Percentiles rank a stretch among this genome's conserved stretches.
These are phyloP conservation scores for Starmerella cellae DNA, from an alignment of 805 yeast species.

Conservation along the genomic window DNA sequence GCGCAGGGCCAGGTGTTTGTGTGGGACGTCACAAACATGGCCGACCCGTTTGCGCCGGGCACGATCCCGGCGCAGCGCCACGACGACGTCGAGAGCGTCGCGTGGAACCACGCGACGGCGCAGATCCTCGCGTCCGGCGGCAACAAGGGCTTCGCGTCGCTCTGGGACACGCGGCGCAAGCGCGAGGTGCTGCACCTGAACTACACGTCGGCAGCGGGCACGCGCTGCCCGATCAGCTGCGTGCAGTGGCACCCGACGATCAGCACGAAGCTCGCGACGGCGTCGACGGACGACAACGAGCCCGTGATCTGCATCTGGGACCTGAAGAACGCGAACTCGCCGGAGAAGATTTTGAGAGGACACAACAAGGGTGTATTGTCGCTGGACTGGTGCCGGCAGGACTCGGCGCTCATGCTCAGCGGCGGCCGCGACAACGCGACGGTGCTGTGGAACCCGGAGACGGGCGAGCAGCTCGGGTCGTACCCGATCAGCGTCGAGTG, in stretches of 20 bases:
- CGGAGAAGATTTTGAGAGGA: conserved; percentile 60
- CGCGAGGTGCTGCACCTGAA: conserved; percentile 79
- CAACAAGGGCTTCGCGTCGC: conserved; percentile 69
- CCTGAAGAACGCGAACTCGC: conserved; percentile 83
- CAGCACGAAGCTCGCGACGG: conserved; percentile 77
- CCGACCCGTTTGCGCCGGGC: conserved; percentile 50
- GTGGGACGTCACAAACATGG: conserved; percentile 68
- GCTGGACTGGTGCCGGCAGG: conserved; percentile 85
- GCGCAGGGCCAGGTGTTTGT: conserved; percentile 75
- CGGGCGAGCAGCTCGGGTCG: conserved; percentile 61
- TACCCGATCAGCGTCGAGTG: conserved; percentile 89
- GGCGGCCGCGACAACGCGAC: conserved; percentile 86
- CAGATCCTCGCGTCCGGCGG: conserved; percentile 89
- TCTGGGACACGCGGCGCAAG: conserved; percentile 84
- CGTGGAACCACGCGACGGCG: conserved; percentile 76
- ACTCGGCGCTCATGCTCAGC: conserved; percentile 65
- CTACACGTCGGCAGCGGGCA: conserved; percentile 32
- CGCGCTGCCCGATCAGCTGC: conserved; percentile 55
- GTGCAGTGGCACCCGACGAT: conserved; percentile 93
- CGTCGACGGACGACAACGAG: conserved; percentile 56
- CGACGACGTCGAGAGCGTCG: conserved; percentile 65
- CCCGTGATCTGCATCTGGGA: conserved; percentile 89
- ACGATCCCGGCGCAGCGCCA: conserved; percentile 55
- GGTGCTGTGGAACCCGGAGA: conserved; percentile 76
- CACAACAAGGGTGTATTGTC: conserved; percentile 82